Evolutionary conservation across 371 early-diverging fungal genomes (phyloP).

Genomic region (Actinomortierella ambigua): DNA sequence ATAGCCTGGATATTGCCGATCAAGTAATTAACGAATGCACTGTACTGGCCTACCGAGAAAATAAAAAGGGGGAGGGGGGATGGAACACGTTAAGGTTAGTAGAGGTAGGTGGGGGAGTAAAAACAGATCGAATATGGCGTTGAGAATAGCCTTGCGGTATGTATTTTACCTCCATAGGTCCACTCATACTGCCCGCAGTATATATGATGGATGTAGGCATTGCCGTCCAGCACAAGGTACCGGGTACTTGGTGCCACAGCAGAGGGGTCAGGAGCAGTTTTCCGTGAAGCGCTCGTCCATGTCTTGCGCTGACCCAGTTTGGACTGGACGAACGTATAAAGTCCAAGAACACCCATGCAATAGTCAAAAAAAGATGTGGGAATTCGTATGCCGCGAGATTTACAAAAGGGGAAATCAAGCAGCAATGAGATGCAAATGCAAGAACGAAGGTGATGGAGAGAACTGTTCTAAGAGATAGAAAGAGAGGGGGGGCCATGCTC

Average conservation of each 20-base stretch:
- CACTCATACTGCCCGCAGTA: constrained; percentile 56
- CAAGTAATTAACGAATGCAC: constrained; percentile 42
- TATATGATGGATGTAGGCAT: constrained; percentile 61
- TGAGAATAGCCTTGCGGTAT: neutral
- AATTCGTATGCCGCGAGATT: too few relatives aligned
- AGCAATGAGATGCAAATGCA: too few relatives aligned
- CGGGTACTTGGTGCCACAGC: constrained; percentile 13
- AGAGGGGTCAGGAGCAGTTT: constrained; percentile 4
- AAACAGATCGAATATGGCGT: neutral
- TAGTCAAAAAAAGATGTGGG: neutral
- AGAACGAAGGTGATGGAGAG: too few relatives aligned
- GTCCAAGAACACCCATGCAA: constrained; percentile 43
- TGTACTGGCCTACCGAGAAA: constrained; percentile 53
- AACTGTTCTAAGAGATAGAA: too few relatives aligned
- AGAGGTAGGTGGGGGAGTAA: too few relatives aligned
- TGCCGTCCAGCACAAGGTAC: constrained; percentile 61
- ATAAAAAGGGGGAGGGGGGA: too few relatives aligned
- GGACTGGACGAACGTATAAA: constrained; percentile 38
- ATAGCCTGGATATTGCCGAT: constrained; percentile 39
- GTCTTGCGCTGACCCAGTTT: constrained; percentile 40
- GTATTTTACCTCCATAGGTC: constrained; percentile 53
- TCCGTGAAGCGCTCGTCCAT: constrained; percentile 11
- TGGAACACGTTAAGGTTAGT: too few relatives aligned
- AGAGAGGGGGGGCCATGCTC: too few relatives aligned
- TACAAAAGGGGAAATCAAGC: too few relatives aligned